Conservation (phyloP, 257 asterid genomes). For the Coffea eugenioides region DNA sequence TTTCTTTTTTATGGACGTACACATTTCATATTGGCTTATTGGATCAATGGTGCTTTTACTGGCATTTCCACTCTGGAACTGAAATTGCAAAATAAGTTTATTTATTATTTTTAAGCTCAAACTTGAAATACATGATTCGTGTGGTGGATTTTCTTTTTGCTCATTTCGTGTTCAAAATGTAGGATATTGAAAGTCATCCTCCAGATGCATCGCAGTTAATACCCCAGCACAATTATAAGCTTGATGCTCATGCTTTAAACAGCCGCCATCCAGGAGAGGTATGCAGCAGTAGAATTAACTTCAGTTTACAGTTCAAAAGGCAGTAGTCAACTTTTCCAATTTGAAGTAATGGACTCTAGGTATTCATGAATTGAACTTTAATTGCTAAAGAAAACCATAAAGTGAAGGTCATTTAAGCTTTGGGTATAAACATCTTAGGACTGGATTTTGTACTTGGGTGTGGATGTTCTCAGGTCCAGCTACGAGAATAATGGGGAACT, state of each 20-base stretch:
- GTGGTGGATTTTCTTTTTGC: constrained; percentile 9
- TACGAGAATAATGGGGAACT: background rate
- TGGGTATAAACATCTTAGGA: background rate
- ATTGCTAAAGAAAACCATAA: background rate
- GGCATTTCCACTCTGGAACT: background rate
- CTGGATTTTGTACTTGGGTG: background rate
- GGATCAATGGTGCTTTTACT: background rate
- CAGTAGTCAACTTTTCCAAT: background rate
- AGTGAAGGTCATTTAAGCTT: background rate
- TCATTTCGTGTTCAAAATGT: constrained; percentile 34
- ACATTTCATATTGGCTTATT: background rate
- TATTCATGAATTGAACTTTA: background rate
- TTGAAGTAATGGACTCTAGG: background rate
- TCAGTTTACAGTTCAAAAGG: background rate
- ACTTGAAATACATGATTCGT: background rate
- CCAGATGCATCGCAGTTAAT: constrained; percentile 82
- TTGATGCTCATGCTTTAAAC: constrained; percentile 84
- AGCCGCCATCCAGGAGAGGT: constrained; percentile 98
- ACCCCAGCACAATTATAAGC: constrained; percentile 96
- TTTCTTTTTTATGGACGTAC: background rate
- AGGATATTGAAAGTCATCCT: constrained; percentile 63
- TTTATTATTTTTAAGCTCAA: background rate
- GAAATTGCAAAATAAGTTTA: background rate
- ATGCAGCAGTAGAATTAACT: constrained; percentile 13
- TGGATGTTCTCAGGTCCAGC: background rate